Conservation (phyloP, 345 rosid species). For the Pelargonium nanum region DNA sequence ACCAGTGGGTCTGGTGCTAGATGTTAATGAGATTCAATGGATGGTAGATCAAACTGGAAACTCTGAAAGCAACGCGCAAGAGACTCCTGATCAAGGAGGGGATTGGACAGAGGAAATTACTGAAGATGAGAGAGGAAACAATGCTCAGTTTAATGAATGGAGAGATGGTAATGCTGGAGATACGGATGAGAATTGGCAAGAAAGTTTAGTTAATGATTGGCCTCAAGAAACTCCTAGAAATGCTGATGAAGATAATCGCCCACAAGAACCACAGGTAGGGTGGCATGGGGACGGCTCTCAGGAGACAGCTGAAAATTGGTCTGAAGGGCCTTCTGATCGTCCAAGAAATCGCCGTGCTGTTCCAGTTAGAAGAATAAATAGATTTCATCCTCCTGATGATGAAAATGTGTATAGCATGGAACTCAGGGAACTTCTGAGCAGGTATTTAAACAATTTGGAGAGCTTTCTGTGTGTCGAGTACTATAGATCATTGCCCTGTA, state of each 20-base stretch:
- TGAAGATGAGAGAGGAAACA: constrained; percentile 38
- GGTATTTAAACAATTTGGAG: constrained; percentile 34
- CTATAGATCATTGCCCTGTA: neutral
- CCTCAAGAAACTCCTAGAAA: constrained; percentile 39
- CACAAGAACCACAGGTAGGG: constrained; percentile 36
- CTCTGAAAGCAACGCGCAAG: constrained; percentile 39
- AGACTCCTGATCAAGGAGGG: constrained; percentile 31
- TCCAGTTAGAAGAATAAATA: constrained; percentile 62
- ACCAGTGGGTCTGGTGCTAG: constrained; percentile 36
- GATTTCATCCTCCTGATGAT: constrained; percentile 94
- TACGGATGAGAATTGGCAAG: constrained; percentile 44
- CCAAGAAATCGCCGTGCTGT: constrained; percentile 52
- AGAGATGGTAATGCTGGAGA: constrained; percentile 42
- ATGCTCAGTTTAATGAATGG: constrained; percentile 36
- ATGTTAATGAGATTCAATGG: constrained; percentile 16
- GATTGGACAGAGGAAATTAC: constrained; percentile 37
- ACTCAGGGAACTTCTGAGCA: constrained; percentile 91
- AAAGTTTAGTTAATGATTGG: constrained; percentile 40
- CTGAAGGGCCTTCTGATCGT: constrained; percentile 46
- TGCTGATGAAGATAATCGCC: constrained; percentile 33
- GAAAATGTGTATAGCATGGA: constrained; percentile 94
- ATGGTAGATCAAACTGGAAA: constrained; percentile 37
- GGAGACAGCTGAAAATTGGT: constrained; percentile 53
- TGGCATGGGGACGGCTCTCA: constrained; percentile 54
- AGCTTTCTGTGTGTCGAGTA: neutral